Base-by-base conservation (phyloP, 495 filamentous ascomycete species). In the Penicillium atrosanguineum region DNA sequence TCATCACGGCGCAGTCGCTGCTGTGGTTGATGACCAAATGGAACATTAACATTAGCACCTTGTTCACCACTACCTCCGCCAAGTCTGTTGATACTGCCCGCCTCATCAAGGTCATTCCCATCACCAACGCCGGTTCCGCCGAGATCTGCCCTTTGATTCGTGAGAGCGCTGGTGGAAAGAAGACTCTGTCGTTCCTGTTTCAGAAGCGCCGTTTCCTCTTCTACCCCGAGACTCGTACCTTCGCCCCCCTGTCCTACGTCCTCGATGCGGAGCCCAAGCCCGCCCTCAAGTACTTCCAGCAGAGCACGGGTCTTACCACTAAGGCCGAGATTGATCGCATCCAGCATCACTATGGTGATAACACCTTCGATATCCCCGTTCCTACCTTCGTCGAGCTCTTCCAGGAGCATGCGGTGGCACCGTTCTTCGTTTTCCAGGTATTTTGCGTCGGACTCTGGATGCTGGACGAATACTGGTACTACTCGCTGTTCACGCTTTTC, bases 401-500 rank as follows among this genome's bases (percentile, higher is more conserved):
- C 81, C 87, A 94, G 72, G 95, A 99, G 70, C 94, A 99, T 73
- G 93, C 94, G 20, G 94, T 99, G 29, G 94, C 94, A 28, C 94
- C 94, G 12, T 99, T 99, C 81, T 99, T 99, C 70, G 91, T 99
- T 46, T 99, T 99, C 74, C 94, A 99, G 75, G 78, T 99, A 38
- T 99, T 99, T 77, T 97, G 95, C 59, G 94, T 99, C 51, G 94
- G 95, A 25, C 75, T 99, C 54, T 99, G 94, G 94, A 90, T 97
- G 87, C 69, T 99, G 69, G 94, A 99, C 69, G 94, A 99, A 73
- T 97, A 97, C 74, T 99, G 94, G 94, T 99, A 99, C 75, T 99
- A 97, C 70, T 99, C 94, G 54, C 80, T 99, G 12, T 99, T 99
- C 66, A 97, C 94, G 2, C 84, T 97, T 19, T 93, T 97, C 76